Percentiles rank a stretch among this genome's conserved stretches.
phyloP scores from a whole-genome alignment of 495 filamentous ascomycete species.

The Jackrogersella multiformis region DNA sequence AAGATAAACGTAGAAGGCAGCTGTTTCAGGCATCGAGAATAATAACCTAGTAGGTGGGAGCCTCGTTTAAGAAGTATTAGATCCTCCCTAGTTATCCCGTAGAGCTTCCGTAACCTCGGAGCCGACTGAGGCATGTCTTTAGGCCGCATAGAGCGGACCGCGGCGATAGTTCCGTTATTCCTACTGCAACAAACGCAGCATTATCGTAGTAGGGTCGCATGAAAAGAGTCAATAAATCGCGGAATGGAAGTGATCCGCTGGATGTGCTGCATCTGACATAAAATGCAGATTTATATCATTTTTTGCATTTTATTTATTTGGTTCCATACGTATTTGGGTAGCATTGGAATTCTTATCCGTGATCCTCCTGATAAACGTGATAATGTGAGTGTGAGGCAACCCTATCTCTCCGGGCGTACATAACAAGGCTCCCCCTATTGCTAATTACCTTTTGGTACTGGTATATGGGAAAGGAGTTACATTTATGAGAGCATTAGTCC shows the following conservation, averaged over 20 bases:
- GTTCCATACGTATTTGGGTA: conserved; percentile 2
- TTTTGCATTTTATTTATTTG: not conserved
- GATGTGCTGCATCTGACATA: not conserved
- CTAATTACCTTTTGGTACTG: no score
- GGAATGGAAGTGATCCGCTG: conserved; percentile 5
- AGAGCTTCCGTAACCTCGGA: not conserved
- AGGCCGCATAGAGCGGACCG: conserved; percentile 3
- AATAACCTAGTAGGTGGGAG: not conserved
- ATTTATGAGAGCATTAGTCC: not conserved
- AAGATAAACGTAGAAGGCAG: not conserved
- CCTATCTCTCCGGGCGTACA: not conserved
- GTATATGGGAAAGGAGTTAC: no score
- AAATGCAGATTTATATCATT: not conserved
- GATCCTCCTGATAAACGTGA: conserved; percentile 5
- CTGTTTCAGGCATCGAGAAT: not conserved
- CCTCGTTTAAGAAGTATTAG: conserved; percentile 5
- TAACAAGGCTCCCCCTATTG: no score
- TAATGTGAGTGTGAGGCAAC: not conserved
- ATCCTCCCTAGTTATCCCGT: not conserved
- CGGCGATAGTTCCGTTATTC: conserved; percentile 1
- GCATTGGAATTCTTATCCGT: not conserved
- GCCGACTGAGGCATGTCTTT: no score
- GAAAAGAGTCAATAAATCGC: conserved; percentile 13
- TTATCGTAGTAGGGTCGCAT: conserved; percentile 3
- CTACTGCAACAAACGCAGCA: conserved; percentile 5